phyloP scores from a whole-genome alignment of 306 rosid species.

The Geum urbanum region DNA sequence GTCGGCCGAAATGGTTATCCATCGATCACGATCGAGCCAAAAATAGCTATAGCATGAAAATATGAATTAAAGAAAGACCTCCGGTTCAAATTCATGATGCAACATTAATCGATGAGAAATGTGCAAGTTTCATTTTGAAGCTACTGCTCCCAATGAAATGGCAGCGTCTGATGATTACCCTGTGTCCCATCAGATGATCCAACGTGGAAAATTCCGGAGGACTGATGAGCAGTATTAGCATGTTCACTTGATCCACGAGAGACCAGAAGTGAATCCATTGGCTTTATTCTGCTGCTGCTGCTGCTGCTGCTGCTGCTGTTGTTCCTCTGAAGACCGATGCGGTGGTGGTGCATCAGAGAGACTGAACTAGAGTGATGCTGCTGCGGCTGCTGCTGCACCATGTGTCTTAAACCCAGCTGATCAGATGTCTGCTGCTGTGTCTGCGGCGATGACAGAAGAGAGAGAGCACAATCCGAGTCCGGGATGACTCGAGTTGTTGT shows the following conservation, averaged over 20 bases:
- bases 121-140: background rate
- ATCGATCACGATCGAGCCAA: conserved; percentile 5
- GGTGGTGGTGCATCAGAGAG: conserved; percentile 42
- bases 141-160: conserved; percentile 69
- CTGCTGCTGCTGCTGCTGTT: conserved; percentile 13
- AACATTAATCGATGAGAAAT: background rate
- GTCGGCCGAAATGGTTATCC: background rate
- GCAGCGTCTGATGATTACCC: conserved; percentile 47
- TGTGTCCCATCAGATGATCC: conserved; percentile 48
- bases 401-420: conserved; percentile 44
- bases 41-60: background rate
- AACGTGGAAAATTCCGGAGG: conserved; percentile 49
- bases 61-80: conserved; percentile 1
- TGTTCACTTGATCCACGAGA: conserved; percentile 29
- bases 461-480: conserved; percentile 91
- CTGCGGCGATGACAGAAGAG: conserved; percentile 99
- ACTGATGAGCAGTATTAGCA: conserved; percentile 29
- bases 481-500: conserved; percentile 35
- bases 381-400: conserved; percentile 40
- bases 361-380: conserved; percentile 18
- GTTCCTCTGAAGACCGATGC: conserved; percentile 37
- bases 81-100: conserved; percentile 11
- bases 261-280: conserved; percentile 55
- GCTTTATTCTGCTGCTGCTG: conserved; percentile 28
- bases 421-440: conserved; percentile 46